Conservation (phyloP, 2,329 filamentous ascomycete genomes). For the Fusarium neocosmosporiellum region DNA sequence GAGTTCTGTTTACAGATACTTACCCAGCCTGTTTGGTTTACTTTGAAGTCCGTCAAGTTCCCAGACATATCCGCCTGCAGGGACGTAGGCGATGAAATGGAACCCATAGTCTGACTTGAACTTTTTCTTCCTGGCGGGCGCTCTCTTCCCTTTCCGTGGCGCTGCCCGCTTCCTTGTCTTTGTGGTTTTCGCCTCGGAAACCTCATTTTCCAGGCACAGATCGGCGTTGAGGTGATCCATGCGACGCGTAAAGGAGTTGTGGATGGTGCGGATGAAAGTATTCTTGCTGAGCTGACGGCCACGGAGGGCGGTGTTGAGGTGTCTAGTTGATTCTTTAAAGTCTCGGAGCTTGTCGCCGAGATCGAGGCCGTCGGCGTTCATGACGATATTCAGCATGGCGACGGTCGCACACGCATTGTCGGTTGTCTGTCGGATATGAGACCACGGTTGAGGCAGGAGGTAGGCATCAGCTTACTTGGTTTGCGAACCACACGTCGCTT, state of each 20-base stretch:
- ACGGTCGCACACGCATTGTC: slow-evolving; percentile 92
- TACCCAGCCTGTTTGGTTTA: slow-evolving; percentile 65
- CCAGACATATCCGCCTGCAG: slow-evolving; percentile 80
- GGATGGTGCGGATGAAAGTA: slow-evolving; percentile 80
- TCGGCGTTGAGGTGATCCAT: slow-evolving; percentile 82
- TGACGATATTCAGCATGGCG: slow-evolving; percentile 91
- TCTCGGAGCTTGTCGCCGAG: slow-evolving; percentile 76
- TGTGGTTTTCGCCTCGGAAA: slow-evolving; percentile 51
- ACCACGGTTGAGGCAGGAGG: neutral
- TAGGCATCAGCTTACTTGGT: slow-evolving; percentile 71
- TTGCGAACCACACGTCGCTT: slow-evolving; percentile 87
- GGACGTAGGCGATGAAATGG: slow-evolving; percentile 92
- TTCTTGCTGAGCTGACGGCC: slow-evolving; percentile 82
- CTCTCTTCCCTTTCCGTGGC: slow-evolving; percentile 50
- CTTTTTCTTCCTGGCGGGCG: slow-evolving; percentile 49
- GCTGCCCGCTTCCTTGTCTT: slow-evolving; percentile 46
- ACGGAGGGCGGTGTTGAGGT: slow-evolving; percentile 76
- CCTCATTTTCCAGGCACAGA: slow-evolving; percentile 70
- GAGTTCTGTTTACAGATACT: neutral
- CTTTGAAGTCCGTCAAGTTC: slow-evolving; percentile 87
- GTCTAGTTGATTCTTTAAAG: slow-evolving; percentile 79
- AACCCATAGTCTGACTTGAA: slow-evolving; percentile 72
- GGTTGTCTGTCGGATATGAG: slow-evolving; percentile 67
- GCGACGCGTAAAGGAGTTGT: slow-evolving; percentile 88
- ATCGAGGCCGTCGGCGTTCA: slow-evolving; percentile 77